These are phyloP conservation scores for Solanum megistacrolobum DNA, from an alignment of 257 asterid species.

Conservation along the genomic window DNA sequence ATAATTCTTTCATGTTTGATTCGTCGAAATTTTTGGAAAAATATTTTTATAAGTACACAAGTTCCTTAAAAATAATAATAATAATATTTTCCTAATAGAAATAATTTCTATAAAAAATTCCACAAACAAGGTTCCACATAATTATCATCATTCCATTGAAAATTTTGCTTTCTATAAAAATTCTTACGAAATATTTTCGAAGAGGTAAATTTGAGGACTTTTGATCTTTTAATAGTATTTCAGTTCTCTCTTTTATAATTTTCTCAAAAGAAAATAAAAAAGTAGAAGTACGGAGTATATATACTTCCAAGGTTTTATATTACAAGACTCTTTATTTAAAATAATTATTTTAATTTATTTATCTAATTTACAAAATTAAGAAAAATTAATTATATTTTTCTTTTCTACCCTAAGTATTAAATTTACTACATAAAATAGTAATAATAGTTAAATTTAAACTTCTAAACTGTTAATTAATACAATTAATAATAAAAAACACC, in stretches of 20 bases:
- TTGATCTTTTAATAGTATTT: not conserved
- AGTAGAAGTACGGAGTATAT: not conserved
- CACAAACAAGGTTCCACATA: not conserved
- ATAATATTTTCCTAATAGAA: not conserved
- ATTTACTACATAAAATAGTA: not conserved
- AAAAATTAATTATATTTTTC: not conserved
- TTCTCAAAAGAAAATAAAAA: not conserved
- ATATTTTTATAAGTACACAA: no score
- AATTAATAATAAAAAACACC: not conserved
- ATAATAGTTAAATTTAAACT: no score
- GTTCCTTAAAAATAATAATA: not conserved
- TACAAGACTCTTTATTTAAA: not conserved
- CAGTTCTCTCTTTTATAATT: not conserved
- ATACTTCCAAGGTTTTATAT: no score
- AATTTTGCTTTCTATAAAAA: no score
- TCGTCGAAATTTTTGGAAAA: no score
- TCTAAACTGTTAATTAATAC: no score
- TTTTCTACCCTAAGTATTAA: no score
- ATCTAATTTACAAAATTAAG: not conserved
- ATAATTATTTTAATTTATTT: no score
- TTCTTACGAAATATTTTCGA: not conserved
- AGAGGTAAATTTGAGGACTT: not conserved
- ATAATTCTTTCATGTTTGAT: not conserved
- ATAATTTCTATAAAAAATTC: no score
- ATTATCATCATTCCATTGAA: not conserved